These are phyloP conservation scores for Beauveria asiatica DNA, from an alignment of 2,329 filamentous ascomycete genomes.

Conservation along the genomic window DNA sequence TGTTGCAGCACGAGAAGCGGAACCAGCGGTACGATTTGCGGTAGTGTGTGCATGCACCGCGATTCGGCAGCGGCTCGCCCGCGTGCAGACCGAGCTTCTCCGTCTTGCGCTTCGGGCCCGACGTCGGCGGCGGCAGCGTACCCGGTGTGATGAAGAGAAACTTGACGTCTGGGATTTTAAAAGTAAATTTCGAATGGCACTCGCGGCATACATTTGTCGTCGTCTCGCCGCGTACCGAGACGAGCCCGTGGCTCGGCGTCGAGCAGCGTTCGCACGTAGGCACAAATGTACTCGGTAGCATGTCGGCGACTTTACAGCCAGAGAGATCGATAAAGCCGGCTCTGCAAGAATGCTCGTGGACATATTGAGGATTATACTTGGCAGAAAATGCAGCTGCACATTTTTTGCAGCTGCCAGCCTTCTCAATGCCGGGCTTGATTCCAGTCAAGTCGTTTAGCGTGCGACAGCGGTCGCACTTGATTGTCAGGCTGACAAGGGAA, in stretches of 20 bases:
- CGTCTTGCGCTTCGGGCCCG: slow-evolving; percentile 36
- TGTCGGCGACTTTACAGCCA: slow-evolving; percentile 65
- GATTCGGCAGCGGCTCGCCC: slow-evolving; percentile 45
- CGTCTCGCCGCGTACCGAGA: slow-evolving; percentile 65
- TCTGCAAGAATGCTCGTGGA: slow-evolving; percentile 64
- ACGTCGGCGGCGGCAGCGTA: slow-evolving; percentile 30
- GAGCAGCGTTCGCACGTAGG: slow-evolving; percentile 74
- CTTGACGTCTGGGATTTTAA: slow-evolving; percentile 69
- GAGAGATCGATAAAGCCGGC: slow-evolving; percentile 72
- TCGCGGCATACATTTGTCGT: slow-evolving; percentile 67
- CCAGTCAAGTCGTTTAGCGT: slow-evolving; percentile 61
- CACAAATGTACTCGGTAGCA: slow-evolving; percentile 71
- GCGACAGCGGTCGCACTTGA: slow-evolving; percentile 76
- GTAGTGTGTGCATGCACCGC: slow-evolving; percentile 51
- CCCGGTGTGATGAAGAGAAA: slow-evolving; percentile 62
- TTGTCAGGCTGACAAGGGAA: slow-evolving; percentile 54
- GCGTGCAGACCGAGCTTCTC: slow-evolving; percentile 49
- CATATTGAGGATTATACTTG: slow-evolving; percentile 56
- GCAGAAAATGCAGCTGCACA: slow-evolving; percentile 45
- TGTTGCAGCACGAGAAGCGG: slow-evolving; percentile 53
- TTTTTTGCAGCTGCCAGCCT: slow-evolving; percentile 48
- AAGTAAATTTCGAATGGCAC: slow-evolving; percentile 72
- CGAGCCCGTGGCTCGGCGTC: slow-evolving; percentile 56
- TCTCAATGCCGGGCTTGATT: slow-evolving; percentile 47
- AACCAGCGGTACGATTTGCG: slow-evolving; percentile 54